These are phyloP conservation scores for Candida labiduridarum DNA, from an alignment of 1,139 yeast genomes.

Conservation along the genomic window DNA sequence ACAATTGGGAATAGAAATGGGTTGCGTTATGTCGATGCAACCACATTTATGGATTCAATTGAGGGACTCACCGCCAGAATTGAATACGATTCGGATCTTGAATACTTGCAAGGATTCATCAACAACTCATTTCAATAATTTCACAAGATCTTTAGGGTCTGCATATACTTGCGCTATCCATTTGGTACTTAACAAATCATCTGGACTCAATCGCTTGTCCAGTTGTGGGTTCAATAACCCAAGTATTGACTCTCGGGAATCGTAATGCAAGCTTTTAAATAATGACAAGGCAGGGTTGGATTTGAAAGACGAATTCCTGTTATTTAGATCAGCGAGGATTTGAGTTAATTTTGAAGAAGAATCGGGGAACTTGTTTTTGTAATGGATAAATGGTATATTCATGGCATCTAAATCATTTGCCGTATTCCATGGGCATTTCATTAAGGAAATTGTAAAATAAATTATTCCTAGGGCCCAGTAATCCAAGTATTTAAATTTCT, in stretches of 20 bases:
- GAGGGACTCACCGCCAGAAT: not conserved
- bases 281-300: constrained; percentile 36
- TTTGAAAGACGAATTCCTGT: constrained; percentile 17
- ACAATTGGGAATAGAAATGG: not conserved
- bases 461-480: constrained; percentile 56
- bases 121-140: constrained; percentile 14
- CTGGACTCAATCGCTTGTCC: constrained; percentile 24
- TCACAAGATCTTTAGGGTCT: constrained; percentile 39
- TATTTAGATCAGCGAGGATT: constrained; percentile 27
- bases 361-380: constrained; percentile 24
- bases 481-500: constrained; percentile 31
- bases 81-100: not conserved
- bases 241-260: constrained; percentile 36
- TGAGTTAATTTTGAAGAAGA: constrained; percentile 19
- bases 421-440: constrained; percentile 52
- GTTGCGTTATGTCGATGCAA: not conserved
- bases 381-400: constrained; percentile 29
- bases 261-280: constrained; percentile 43
- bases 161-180: constrained; percentile 50
- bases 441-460: constrained; percentile 46
- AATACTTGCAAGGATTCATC: not conserved
- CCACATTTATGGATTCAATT: not conserved
- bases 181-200: constrained; percentile 31
- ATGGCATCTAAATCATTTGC: constrained; percentile 29
- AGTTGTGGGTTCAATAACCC: constrained; percentile 38